Evolutionary conservation across 2,329 filamentous ascomycete species (phyloP).

Genomic region (Exophiala dermatitidis): DNA sequence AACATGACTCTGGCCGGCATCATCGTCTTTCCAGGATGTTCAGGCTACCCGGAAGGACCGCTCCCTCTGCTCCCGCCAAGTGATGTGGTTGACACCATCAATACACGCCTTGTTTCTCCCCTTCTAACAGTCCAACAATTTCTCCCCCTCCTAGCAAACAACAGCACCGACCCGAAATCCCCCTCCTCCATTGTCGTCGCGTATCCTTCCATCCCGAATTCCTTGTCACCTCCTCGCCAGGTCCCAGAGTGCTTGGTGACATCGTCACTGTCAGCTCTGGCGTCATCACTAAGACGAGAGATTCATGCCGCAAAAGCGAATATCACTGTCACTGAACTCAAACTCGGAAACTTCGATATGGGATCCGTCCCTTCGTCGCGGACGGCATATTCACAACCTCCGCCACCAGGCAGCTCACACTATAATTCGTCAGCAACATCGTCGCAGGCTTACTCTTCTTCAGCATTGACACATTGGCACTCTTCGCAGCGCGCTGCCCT

Average conservation of each 20-base stretch:
- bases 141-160: conserved; percentile 64
- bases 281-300: conserved; percentile 71
- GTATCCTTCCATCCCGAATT: conserved; percentile 42
- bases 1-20: conserved; percentile 61
- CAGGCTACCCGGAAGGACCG: conserved; percentile 72
- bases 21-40: conserved; percentile 69
- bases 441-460: conserved; percentile 1
- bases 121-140: conserved; percentile 85
- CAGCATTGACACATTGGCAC: conserved; percentile 25
- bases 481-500: conserved; percentile 30
- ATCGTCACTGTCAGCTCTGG: conserved; percentile 78
- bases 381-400: conserved; percentile 24
- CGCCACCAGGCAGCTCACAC: conserved; percentile 5
- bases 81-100: conserved; percentile 81
- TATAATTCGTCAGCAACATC: conserved; percentile 2
- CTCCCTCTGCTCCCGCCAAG: conserved; percentile 79
- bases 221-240: conserved; percentile 39
- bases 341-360: conserved; percentile 86
- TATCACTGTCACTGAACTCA: conserved; percentile 74
- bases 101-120: conserved; percentile 83
- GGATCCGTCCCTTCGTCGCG: conserved; percentile 49
- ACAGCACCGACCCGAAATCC: conserved; percentile 44
- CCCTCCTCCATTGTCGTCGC: conserved; percentile 36
- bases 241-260: conserved; percentile 80
- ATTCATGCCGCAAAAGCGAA: conserved; percentile 60